Percentiles rank a stretch among this genome's conserved stretches.
phyloP scores from a whole-genome alignment of 1,284 basidiomycete species.

The Ustilago hordei region DNA sequence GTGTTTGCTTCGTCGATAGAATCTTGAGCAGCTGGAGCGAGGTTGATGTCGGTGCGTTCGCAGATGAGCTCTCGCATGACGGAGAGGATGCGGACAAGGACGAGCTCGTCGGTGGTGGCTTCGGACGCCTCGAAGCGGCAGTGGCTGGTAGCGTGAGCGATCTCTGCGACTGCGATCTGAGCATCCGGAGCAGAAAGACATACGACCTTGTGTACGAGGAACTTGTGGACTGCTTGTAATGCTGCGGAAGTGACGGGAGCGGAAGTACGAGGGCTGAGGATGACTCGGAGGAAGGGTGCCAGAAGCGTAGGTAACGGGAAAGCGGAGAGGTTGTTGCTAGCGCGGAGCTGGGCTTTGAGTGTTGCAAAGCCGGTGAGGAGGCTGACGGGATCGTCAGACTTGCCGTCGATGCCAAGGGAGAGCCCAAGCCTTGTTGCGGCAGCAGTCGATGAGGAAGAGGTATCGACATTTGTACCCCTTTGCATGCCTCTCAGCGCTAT shows the following conservation, averaged over 20 bases:
- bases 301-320: slow-evolving; percentile 60
- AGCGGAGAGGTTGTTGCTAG: slow-evolving; percentile 30
- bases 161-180: slow-evolving; percentile 78
- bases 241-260: slow-evolving; percentile 93
- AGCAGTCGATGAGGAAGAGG: slow-evolving; percentile 23
- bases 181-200: slow-evolving; percentile 70
- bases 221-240: slow-evolving; percentile 85
- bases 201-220: slow-evolving; percentile 84
- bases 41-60: slow-evolving; percentile 72
- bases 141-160: slow-evolving; percentile 89
- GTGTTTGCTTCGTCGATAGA: background rate
- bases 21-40: background rate
- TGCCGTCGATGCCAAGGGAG: slow-evolving; percentile 31
- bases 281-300: slow-evolving; percentile 83
- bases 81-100: slow-evolving; percentile 89
- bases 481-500: slow-evolving; percentile 41
- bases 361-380: slow-evolving; percentile 91
- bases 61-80: slow-evolving; percentile 83
- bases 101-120: slow-evolving; percentile 85
- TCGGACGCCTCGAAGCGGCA: slow-evolving; percentile 99
- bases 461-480: slow-evolving; percentile 22
- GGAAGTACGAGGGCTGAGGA: slow-evolving; percentile 90
- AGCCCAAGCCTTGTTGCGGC: slow-evolving; percentile 32
- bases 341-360: slow-evolving; percentile 78
- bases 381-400: slow-evolving; percentile 48